Base-by-base conservation (phyloP, 2,329 filamentous ascomycete genomes). In the Xylaria sp. region DNA sequence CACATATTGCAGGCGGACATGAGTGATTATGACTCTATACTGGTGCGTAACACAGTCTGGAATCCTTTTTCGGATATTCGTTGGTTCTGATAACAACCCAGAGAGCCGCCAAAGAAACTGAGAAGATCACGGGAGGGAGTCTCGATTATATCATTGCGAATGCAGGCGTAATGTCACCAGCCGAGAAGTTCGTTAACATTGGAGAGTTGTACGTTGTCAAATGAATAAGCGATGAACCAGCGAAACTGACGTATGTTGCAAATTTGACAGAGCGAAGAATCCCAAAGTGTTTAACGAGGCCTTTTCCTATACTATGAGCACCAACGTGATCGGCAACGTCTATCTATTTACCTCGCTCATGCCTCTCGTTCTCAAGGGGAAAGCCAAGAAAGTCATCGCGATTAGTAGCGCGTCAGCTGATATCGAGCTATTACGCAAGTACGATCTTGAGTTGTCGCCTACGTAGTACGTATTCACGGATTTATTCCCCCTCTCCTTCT, bases 261-360 rank as follows among this genome's bases (percentile, higher is more conserved):
- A 39, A 39, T 28, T 18, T 41, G 13, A 20, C 30, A 60, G 58
- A 28, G 36, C 32, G 9, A 7, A 52, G 7, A 15, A 53, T 13
- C 52, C 52, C 9, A 7, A 59, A 12, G 59, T 63, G 46, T 12
- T 68, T 5, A 30, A 32, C 4, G 65, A 53, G 7, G 30, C 45
- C 3, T 25, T 45, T 53, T 7, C 25, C 28, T 1, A 23, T 52
- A 20, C 18, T 8, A 18, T 58, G 50, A 46, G 9, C 28, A 64
- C 23, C n/a, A 90, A 90, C 66, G 83, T 85, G 8, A 48, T 87
- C 7, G 86, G 81, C 46, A 82, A 85, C 58, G 77, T 89, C 63
- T 81, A 88, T 68, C 79, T 87, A 0, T 83, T 86, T 74, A 85
- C 85, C 70, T 71, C 83, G 0, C 87, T 87, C 73, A 57, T 86